A percentile compares a stretch with the other conserved stretches of the same genome.
Evolutionary conservation across 2,329 filamentous ascomycete genomes (phyloP).

Genomic region (Xylariaceae sp.): DNA sequence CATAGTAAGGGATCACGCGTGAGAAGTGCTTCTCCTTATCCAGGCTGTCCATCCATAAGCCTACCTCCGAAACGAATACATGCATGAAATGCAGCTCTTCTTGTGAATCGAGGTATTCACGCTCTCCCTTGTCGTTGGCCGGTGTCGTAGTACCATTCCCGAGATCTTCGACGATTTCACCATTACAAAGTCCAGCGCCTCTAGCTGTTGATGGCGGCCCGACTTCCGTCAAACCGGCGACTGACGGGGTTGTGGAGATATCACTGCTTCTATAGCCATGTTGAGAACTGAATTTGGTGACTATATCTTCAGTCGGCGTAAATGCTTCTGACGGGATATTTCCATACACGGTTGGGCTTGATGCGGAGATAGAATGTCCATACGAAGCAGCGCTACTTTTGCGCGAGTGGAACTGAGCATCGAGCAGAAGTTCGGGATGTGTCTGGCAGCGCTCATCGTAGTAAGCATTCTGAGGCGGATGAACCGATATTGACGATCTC

Average conservation of each 20-base stretch:
- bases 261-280: conserved; percentile 35
- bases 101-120: conserved; percentile 63
- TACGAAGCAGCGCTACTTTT: conserved; percentile 27
- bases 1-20: conserved; percentile 73
- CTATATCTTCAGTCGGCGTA: conserved; percentile 25
- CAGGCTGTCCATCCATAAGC: conserved; percentile 90
- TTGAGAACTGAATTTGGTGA: conserved; percentile 18
- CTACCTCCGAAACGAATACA: conserved; percentile 85
- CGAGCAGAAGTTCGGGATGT: conserved; percentile 21
- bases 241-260: conserved; percentile 37
- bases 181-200: conserved; percentile 32
- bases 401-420: conserved; percentile 28
- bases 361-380: conserved; percentile 25
- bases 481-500: conserved; percentile 20
- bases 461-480: conserved; percentile 26
- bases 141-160: conserved; percentile 38
- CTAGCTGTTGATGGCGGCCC: conserved; percentile 31
- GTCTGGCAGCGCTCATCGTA: conserved; percentile 26
- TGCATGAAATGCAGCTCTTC: conserved; percentile 89
- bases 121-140: conserved; percentile 39
- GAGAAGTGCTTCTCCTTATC: conserved; percentile 84
- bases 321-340: conserved; percentile 25
- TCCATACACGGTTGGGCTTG: conserved; percentile 25
- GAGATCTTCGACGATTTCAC: conserved; percentile 25
- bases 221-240: conserved; percentile 34